Base-by-base conservation (phyloP, 2,329 filamentous ascomycete species). In the Diaporthe sp. region DNA sequence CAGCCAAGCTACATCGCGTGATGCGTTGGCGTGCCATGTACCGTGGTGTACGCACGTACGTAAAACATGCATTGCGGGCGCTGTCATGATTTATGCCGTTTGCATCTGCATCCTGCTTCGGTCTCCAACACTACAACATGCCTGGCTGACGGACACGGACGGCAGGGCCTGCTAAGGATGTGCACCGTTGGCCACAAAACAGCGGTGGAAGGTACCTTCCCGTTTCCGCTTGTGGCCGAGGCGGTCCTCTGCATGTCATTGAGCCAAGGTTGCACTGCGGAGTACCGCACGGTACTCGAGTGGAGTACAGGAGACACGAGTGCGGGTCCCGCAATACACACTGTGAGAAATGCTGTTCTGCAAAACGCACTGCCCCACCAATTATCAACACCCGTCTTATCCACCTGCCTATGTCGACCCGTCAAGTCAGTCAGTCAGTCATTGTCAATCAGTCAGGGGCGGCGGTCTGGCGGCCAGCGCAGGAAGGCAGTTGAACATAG, bases 201-300 rank as follows among this genome's bases (percentile, higher is more conserved):
- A 70, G 72, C 67, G 72, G 74, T 76, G 72, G 74, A 67, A 55
- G 45, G 66, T 71, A 69, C 57, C 67, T 68, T 74, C 70, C 61
- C 68, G 45, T 52, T 71, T 64, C 52, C 60, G 54, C 64, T 42
- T 66, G 64, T 74, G 74, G 67, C 74, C 52, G 71, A 69, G 54
- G 66, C 72, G 72, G 67, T 40, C 42, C 38, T 64, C 74, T 76
- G 74, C 72, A 76, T 69, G 74, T 76, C 72, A 74, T 70, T 69
- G 66, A 72, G 57, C 38, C 61, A 69, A 66, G 74, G 74, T 72
- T 69, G 68, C 72, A 74, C 72, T 64, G 66, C 52, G 52, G 45
- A 55, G 38, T 61, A 74, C 70, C 70, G 70, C 60, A 64, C 38
- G 58, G 70, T 72, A 72, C 70, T 54, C 33, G 2, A 17, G 38